These are phyloP conservation scores for Wickerhamiella spandovensis DNA, from an alignment of 805 yeast species.

Conservation along the genomic window DNA sequence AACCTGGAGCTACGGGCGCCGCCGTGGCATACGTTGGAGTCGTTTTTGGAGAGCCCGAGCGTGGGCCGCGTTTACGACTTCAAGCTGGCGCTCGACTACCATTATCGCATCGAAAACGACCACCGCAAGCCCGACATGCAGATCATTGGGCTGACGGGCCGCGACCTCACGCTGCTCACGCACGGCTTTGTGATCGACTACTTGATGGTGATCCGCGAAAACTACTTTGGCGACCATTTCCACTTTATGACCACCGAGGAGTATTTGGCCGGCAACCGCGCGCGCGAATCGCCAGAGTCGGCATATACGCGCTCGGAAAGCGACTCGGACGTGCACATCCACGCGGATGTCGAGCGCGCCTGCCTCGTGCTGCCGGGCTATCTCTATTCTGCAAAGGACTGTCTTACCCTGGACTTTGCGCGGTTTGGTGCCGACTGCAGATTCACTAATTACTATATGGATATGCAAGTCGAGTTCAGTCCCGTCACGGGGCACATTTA, in stretches of 20 bases:
- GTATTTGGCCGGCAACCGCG: conserved; percentile 31
- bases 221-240: conserved; percentile 79
- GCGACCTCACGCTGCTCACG: conserved; percentile 51
- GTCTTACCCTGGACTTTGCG: conserved; percentile 49
- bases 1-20: conserved; percentile 63
- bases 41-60: conserved; percentile 47
- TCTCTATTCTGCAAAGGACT: conserved; percentile 50
- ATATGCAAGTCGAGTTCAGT: conserved; percentile 60
- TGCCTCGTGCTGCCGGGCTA: conserved; percentile 59
- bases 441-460: conserved; percentile 82
- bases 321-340: conserved; percentile 65
- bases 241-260: conserved; percentile 82
- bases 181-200: conserved; percentile 73
- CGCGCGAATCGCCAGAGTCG: conserved; percentile 1
- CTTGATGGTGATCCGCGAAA: conserved; percentile 63
- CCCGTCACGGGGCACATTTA: conserved; percentile 34
- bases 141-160: conserved; percentile 50
- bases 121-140: conserved; percentile 37
- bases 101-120: conserved; percentile 32
- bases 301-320: conserved; percentile 30
- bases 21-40: conserved; percentile 78
- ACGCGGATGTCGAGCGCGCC: conserved; percentile 59
- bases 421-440: conserved; percentile 66
- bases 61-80: conserved; percentile 61
- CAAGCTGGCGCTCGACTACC: conserved; percentile 50